phyloP scores from a whole-genome alignment of 306 rosid genomes.

The Carpinus fangiana region DNA sequence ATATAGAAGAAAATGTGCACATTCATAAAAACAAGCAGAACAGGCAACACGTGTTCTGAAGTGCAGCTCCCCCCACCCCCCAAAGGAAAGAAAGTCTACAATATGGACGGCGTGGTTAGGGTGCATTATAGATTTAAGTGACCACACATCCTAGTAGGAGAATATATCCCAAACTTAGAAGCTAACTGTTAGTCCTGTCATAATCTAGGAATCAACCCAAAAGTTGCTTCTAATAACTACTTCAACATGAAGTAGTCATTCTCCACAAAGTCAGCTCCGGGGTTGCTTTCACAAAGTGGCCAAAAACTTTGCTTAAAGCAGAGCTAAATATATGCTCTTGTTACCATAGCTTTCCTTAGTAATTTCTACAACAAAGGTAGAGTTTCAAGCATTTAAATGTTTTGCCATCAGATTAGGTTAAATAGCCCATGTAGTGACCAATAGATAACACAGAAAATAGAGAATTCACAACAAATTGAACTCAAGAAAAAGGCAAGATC shows the following conservation, averaged over 20 bases:
- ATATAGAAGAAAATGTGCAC: not conserved
- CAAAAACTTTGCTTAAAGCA: not conserved
- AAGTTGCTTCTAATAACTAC: not conserved
- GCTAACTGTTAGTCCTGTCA: not conserved
- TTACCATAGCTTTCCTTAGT: not conserved
- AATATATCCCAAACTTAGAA: not conserved
- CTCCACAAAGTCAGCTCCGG: not conserved
- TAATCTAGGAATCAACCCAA: slow-evolving; percentile 1
- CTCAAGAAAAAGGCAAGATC: not conserved
- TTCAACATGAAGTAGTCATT: not conserved
- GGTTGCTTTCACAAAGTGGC: not conserved
- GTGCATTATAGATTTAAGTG: not conserved
- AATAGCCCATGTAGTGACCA: not conserved
- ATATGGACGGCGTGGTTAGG: not conserved
- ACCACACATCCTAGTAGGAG: not conserved
- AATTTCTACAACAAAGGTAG: not conserved
- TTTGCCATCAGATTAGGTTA: not conserved
- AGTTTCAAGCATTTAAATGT: not conserved
- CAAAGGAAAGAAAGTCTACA: not conserved
- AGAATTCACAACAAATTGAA: not conserved
- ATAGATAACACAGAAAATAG: not conserved
- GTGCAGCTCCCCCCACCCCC: not conserved
- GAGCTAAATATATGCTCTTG: not conserved
- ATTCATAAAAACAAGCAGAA: not conserved
- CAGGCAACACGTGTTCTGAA: not conserved